These are phyloP conservation scores for Xylaria multiplex DNA, from an alignment of 2,329 filamentous ascomycete genomes.

Conservation along the genomic window DNA sequence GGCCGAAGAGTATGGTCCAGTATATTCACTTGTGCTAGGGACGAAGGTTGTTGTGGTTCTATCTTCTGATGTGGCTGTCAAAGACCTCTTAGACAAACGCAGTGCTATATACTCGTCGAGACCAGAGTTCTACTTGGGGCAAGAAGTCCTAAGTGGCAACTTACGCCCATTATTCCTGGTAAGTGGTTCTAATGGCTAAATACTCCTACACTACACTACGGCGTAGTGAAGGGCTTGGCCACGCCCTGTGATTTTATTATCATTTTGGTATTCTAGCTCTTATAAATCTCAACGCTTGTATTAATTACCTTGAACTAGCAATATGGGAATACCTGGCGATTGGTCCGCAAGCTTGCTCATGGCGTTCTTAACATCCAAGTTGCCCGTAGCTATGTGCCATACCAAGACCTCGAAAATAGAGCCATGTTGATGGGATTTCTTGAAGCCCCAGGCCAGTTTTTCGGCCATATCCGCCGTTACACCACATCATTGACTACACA, in stretches of 20 bases:
- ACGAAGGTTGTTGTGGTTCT: slow-evolving; percentile 59
- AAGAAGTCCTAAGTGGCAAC: slow-evolving; percentile 34
- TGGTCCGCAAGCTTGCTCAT: slow-evolving; percentile 53
- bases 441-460: slow-evolving; percentile 53
- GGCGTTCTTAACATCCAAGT: slow-evolving; percentile 57
- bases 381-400: slow-evolving; percentile 60
- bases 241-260: too few species aligned
- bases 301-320: not conserved
- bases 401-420: slow-evolving; percentile 65
- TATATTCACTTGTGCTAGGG: slow-evolving; percentile 62
- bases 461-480: slow-evolving; percentile 58
- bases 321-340: slow-evolving; percentile 43
- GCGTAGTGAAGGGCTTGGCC: too few species aligned
- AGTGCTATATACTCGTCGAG: slow-evolving; percentile 60
- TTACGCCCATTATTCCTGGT: slow-evolving; percentile 37
- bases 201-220: not conserved
- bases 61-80: slow-evolving; percentile 55
- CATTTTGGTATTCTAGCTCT: too few species aligned
- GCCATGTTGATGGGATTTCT: slow-evolving; percentile 61
- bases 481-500: slow-evolving; percentile 58
- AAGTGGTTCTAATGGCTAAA: not conserved
- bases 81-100: slow-evolving; percentile 61
- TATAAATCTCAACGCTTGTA: too few species aligned
- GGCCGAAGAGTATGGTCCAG: slow-evolving; percentile 59
- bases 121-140: slow-evolving; percentile 53